Conservation (phyloP, 768 basidiomycete species). For the Candolleomyces eurysporus region DNA sequence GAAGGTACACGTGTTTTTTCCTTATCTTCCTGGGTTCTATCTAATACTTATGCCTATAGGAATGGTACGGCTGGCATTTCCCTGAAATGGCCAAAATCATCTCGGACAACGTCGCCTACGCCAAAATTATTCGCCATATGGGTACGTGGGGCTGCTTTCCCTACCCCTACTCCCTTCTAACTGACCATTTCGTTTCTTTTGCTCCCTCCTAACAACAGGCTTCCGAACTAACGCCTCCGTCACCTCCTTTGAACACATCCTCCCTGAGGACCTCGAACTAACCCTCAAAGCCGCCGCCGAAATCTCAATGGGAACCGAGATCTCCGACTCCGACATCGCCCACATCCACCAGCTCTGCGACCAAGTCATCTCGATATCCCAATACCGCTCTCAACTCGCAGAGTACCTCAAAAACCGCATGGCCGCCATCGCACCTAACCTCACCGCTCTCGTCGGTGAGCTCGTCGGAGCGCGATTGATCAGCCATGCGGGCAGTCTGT, state of each 20-base stretch:
- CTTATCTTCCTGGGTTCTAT: background rate
- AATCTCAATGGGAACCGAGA: slow-evolving; percentile 99
- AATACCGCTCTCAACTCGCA: slow-evolving; percentile 91
- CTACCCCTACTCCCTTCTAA: background rate
- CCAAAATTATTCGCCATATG: slow-evolving; percentile 90
- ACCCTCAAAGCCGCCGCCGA: slow-evolving; percentile 94
- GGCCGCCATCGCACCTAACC: slow-evolving; percentile 96
- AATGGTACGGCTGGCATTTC: slow-evolving; percentile 99
- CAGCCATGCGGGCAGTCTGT: slow-evolving; percentile 93
- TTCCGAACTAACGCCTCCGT: slow-evolving; percentile 92
- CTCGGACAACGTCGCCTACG: slow-evolving; percentile 94
- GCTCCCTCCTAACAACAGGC: slow-evolving; percentile 39
- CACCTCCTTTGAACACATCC: slow-evolving; percentile 84
- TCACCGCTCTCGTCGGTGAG: slow-evolving; percentile 90
- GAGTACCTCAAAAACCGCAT: slow-evolving; percentile 98
- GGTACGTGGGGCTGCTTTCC: slow-evolving; percentile 42
- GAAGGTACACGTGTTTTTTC: slow-evolving; percentile 57
- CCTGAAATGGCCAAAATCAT: slow-evolving; percentile 99
- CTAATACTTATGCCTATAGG: slow-evolving; percentile 44
- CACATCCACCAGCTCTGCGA: slow-evolving; percentile 97
- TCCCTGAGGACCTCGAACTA: slow-evolving; percentile 96
- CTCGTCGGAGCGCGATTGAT: slow-evolving; percentile 91
- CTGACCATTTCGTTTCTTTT: background rate
- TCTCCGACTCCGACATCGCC: slow-evolving; percentile 93
- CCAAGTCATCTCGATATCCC: slow-evolving; percentile 95